These are phyloP conservation scores for Sarocladium strictum DNA, from an alignment of 2,329 filamentous ascomycete genomes.

Conservation along the genomic window DNA sequence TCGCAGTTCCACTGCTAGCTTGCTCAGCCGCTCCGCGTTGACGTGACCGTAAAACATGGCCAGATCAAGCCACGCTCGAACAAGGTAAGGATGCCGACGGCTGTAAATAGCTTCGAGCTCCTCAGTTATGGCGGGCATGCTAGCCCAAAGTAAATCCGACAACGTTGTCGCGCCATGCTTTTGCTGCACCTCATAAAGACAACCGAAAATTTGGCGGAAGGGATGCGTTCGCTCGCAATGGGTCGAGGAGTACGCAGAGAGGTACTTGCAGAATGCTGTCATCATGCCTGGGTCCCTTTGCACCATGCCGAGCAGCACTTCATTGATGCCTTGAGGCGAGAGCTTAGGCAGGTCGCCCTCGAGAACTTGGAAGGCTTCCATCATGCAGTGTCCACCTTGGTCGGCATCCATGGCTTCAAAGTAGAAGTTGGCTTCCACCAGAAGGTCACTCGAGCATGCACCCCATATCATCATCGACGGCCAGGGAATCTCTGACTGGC, in stretches of 20 bases:
- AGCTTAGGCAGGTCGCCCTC: constrained; percentile 36
- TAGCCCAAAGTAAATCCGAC: constrained; percentile 37
- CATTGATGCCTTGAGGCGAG: constrained; percentile 36
- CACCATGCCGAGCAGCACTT: constrained; percentile 37
- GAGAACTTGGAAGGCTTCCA: constrained; percentile 37
- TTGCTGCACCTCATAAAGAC: constrained; percentile 38
- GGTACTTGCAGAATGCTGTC: constrained; percentile 39
- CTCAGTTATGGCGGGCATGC: constrained; percentile 34
- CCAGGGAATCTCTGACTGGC: constrained; percentile 32
- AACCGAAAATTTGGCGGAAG: constrained; percentile 35
- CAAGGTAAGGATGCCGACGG: constrained; percentile 36
- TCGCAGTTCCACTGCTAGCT: constrained; percentile 31
- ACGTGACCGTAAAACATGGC: constrained; percentile 33
- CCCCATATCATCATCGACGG: constrained; percentile 37
- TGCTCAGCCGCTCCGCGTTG: constrained; percentile 29
- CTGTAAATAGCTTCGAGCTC: constrained; percentile 39
- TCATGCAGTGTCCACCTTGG: constrained; percentile 32
- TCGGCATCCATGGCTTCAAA: constrained; percentile 35
- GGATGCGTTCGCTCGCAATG: constrained; percentile 37
- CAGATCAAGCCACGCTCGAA: constrained; percentile 35
- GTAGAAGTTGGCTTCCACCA: constrained; percentile 37
- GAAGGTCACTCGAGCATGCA: constrained; percentile 35
- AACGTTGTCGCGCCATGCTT: constrained; percentile 36
- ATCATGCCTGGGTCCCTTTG: constrained; percentile 37
- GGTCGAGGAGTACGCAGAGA: constrained; percentile 36